Percentiles rank a stretch among this genome's conserved stretches.
phyloP scores from a whole-genome alignment of 306 rosid species.

The Adenanthera pavonina region DNA sequence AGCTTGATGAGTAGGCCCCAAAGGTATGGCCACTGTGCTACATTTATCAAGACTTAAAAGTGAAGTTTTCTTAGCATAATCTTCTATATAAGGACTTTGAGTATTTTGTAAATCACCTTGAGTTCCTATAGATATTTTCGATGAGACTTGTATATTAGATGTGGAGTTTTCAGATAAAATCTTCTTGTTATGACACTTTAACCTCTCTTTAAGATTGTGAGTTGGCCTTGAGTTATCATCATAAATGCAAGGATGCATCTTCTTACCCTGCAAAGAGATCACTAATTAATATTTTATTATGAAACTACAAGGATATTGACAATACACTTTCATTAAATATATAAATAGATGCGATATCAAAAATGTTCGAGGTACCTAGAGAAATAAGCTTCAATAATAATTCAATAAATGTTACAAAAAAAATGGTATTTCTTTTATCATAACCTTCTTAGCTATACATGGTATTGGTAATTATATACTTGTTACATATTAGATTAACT shows the following conservation, averaged over 20 bases:
- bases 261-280: conserved; percentile 57
- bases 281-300: conserved; percentile 32
- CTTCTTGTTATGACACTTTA: conserved; percentile 37
- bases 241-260: conserved; percentile 75
- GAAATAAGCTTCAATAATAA: conserved; percentile 3
- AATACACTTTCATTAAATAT: not conserved
- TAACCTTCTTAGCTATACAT: conserved; percentile 2
- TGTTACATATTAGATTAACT: conserved; percentile 18
- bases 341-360: conserved; percentile 1
- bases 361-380: conserved; percentile 16
- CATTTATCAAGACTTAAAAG: conserved; percentile 28
- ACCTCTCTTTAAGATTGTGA: conserved; percentile 73
- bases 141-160: conserved; percentile 26
- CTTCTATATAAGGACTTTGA: conserved; percentile 37
- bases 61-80: conserved; percentile 11
- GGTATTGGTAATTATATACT: not conserved
- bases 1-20: conserved; percentile 64
- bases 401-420: conserved; percentile 14
- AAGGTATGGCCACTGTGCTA: conserved; percentile 24
- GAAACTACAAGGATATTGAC: conserved; percentile 16
- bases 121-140: conserved; percentile 35
- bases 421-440: conserved; percentile 11
- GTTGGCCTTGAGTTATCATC: conserved; percentile 50
- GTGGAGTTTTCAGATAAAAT: not conserved
- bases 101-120: not conserved